A percentile compares a stretch with the other conserved stretches of the same genome.
Conservation (phyloP, 768 basidiomycete genomes). For the Podaxis pistillaris region DNA sequence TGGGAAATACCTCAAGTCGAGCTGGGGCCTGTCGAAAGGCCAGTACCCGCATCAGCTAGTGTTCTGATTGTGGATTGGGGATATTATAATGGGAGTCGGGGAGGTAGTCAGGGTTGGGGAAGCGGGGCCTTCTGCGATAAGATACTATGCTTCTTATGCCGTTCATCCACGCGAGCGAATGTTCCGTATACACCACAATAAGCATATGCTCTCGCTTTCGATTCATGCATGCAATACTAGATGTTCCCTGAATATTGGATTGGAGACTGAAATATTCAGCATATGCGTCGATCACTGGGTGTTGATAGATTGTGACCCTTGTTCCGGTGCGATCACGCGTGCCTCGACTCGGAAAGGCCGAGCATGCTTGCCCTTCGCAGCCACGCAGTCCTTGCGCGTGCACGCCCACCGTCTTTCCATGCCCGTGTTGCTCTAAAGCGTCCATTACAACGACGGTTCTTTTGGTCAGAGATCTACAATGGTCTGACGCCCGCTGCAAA, state of each 20-base stretch:
- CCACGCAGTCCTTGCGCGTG: slow-evolving; percentile 7
- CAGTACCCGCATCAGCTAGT: slow-evolving; percentile 94
- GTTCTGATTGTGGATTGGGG: slow-evolving; percentile 55
- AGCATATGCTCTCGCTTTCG: slow-evolving; percentile 25
- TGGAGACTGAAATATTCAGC: too few relatives aligned
- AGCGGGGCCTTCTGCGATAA: slow-evolving; percentile 15
- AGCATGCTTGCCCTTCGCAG: slow-evolving; percentile 17
- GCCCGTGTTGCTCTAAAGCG: background rate
- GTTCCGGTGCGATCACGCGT: slow-evolving; percentile 1
- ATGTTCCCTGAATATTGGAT: background rate
- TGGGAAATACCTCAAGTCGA: slow-evolving; percentile 88
- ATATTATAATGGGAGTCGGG: background rate
- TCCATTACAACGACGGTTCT: slow-evolving; percentile 1
- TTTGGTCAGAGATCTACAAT: slow-evolving; percentile 11
- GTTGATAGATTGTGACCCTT: background rate
- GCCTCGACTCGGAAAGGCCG: background rate
- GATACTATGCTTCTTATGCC: slow-evolving; percentile 12
- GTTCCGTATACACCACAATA: slow-evolving; percentile 15
- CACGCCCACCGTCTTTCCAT: slow-evolving; percentile 1
- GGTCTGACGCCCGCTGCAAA: slow-evolving; percentile 43
- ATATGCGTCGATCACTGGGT: background rate
- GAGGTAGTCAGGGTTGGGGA: slow-evolving; percentile 16
- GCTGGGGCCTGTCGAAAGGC: slow-evolving; percentile 94
- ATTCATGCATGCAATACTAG: slow-evolving; percentile 4
- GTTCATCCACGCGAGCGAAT: slow-evolving; percentile 6